These are phyloP conservation scores for Calonectria pauciramosa DNA, from an alignment of 2,329 filamentous ascomycete species.

Conservation along the genomic window DNA sequence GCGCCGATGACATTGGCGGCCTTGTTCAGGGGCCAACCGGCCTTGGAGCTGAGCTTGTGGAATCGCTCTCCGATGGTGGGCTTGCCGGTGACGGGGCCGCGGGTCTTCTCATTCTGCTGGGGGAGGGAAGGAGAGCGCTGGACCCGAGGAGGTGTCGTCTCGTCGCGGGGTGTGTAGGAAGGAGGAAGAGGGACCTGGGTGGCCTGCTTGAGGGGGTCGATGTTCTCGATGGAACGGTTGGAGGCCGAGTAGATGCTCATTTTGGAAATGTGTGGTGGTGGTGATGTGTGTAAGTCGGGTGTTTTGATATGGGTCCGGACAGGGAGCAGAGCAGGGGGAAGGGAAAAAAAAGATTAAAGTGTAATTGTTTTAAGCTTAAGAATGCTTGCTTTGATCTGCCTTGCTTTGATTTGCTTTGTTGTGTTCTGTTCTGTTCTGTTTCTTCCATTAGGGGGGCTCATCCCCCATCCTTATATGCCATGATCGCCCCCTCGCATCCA, in stretches of 20 bases:
- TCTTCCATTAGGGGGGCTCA: background rate
- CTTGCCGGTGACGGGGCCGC: conserved; percentile 38
- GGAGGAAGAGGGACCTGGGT: conserved; percentile 38
- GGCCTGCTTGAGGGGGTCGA: conserved; percentile 41
- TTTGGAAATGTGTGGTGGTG: conserved; percentile 8
- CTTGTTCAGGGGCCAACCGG: conserved; percentile 76
- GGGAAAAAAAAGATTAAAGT: background rate
- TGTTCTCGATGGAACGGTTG: conserved; percentile 31
- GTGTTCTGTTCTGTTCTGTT: background rate
- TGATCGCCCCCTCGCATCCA: background rate
- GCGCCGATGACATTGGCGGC: conserved; percentile 77
- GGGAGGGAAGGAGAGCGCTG: conserved; percentile 16
- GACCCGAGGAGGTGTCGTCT: conserved; percentile 21
- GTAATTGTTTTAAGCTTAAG: conserved; percentile 20
- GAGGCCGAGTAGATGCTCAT: conserved; percentile 38
- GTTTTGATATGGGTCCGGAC: background rate
- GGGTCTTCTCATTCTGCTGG: conserved; percentile 26
- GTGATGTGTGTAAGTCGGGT: background rate
- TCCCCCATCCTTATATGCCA: conserved; percentile 37
- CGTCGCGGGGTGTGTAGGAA: conserved; percentile 32
- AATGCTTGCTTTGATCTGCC: conserved; percentile 1
- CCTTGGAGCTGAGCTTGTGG: conserved; percentile 75
- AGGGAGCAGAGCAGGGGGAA: background rate
- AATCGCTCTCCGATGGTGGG: conserved; percentile 68
- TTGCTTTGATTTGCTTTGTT: background rate